Conservation (phyloP, 2,329 filamentous ascomycete genomes). For the Neofusicoccum sp. region DNA sequence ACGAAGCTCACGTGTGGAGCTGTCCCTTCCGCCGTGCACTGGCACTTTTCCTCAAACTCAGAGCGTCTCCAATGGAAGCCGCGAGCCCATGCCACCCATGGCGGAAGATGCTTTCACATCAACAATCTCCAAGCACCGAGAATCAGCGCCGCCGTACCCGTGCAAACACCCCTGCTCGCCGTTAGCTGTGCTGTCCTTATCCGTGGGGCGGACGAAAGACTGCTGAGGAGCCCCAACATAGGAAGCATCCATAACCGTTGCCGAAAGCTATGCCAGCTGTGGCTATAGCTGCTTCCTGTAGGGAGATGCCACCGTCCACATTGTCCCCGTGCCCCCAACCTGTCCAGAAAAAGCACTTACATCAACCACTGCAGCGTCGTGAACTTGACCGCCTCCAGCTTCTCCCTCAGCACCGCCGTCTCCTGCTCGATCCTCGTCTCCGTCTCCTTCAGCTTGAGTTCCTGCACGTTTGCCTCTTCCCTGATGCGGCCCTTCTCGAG, state of each 20-base stretch:
- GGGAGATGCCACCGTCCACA: no score
- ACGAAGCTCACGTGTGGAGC: background rate
- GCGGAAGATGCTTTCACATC: constrained; percentile 47
- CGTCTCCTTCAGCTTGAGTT: constrained; percentile 98
- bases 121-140: constrained; percentile 66
- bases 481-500: constrained; percentile 94
- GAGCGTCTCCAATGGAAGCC: background rate
- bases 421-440: constrained; percentile 98
- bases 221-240: no score
- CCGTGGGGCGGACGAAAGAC: background rate
- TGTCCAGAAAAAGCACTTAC: constrained; percentile 55
- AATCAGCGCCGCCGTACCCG: constrained; percentile 64
- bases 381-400: constrained; percentile 96
- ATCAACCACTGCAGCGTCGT: constrained; percentile 97
- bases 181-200: constrained; percentile 27
- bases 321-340: background rate
- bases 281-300: no score
- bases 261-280: no score
- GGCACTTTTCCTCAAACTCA: background rate
- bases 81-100: background rate
- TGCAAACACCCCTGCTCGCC: constrained; percentile 58
- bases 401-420: constrained; percentile 83
- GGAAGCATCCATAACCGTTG: no score
- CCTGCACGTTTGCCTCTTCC: constrained; percentile 93
- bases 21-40: background rate